Conservation (phyloP, 768 basidiomycete genomes). For the Tulasnella sp. region DNA sequence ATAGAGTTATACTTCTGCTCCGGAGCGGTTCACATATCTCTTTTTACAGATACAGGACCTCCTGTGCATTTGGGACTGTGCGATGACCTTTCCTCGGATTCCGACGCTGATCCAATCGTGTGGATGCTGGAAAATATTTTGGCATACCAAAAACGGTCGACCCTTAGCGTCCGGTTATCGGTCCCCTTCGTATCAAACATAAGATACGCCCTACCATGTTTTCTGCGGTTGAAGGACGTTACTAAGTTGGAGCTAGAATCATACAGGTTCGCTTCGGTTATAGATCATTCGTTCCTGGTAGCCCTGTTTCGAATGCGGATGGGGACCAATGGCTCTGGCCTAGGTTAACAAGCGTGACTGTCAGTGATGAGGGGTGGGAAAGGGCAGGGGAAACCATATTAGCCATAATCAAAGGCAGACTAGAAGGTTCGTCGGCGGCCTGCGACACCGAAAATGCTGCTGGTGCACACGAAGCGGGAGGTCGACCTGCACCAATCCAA, state of each 20-base stretch:
- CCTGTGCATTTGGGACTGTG: neutral
- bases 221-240: neutral
- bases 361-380: neutral
- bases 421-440: neutral
- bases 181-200: too few relatives aligned
- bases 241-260: neutral
- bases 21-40: neutral
- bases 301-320: neutral
- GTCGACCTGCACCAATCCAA: neutral
- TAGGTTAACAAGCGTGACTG: neutral
- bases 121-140: too few relatives aligned
- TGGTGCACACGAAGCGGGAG: neutral
- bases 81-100: too few relatives aligned
- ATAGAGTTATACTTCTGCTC: neutral
- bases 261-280: neutral
- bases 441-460: neutral
- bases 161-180: too few relatives aligned
- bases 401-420: neutral
- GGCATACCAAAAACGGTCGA: too few relatives aligned
- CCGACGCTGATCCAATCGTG: too few relatives aligned
- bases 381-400: neutral
- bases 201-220: too few relatives aligned
- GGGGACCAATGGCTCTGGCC: neutral
- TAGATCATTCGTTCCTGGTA: neutral
- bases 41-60: neutral